Evolutionary conservation across 352 stramenopile species (phyloP).

Genomic region (Globisporangium cylindrosporum): DNA sequence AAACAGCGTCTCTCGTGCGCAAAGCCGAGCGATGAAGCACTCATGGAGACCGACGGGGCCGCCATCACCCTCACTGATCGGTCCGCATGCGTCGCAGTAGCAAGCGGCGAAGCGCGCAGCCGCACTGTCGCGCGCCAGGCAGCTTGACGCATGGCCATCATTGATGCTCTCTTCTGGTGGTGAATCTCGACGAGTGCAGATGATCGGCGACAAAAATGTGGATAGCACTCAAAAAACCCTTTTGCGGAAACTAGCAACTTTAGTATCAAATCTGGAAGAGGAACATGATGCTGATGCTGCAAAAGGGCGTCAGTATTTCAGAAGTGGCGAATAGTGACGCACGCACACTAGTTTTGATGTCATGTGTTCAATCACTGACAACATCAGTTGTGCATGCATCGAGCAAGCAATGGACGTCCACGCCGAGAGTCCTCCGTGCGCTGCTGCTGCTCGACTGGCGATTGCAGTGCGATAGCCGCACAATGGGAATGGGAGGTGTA

Average conservation of each 20-base stretch:
- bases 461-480: too few species aligned
- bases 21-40: slow-evolving; percentile 14
- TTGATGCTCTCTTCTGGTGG: background rate
- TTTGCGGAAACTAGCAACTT: background rate
- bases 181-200: background rate
- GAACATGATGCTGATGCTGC: background rate
- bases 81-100: background rate
- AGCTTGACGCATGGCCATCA: slow-evolving; percentile 8
- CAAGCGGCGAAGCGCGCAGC: background rate
- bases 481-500: too few species aligned
- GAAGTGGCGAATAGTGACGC: background rate
- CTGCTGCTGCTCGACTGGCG: too few species aligned
- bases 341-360: too few species aligned
- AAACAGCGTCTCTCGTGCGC: slow-evolving; percentile 29
- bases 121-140: background rate
- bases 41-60: background rate
- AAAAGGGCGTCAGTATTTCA: background rate
- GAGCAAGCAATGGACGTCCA: too few species aligned
- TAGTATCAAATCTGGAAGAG: background rate
- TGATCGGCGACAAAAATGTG: slow-evolving; percentile 12
- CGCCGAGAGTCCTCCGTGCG: too few species aligned
- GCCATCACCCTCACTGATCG: background rate
- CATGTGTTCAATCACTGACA: too few species aligned
- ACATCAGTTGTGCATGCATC: too few species aligned
- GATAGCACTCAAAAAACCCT: background rate